A percentile compares a stretch with the other conserved stretches of the same genome.
Conservation (phyloP, 129 eudicot genomes). For the Oenanthe sinensis region DNA sequence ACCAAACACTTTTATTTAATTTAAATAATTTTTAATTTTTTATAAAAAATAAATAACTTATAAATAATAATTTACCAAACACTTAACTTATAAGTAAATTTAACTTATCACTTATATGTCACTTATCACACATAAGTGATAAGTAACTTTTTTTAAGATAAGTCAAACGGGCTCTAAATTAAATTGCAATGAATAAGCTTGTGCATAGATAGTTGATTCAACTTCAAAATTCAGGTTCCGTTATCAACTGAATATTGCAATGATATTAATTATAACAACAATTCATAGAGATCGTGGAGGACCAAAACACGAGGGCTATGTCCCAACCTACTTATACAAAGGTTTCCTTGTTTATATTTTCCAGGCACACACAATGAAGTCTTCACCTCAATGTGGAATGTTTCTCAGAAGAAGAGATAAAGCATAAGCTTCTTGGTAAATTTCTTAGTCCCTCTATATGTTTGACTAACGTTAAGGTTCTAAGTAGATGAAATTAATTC, state of each 20-base stretch:
- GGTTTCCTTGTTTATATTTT: not conserved
- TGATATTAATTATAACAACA: not conserved
- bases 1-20: too few species aligned
- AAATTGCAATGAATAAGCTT: not conserved
- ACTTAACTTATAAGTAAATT: too few species aligned
- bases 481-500: not conserved
- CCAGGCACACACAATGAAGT: not conserved
- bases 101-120: too few species aligned
- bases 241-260: not conserved
- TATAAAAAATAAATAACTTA: too few species aligned
- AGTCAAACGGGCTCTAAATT: too few species aligned
- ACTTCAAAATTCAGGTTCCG: not conserved
- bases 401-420: not conserved
- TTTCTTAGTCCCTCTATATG: not conserved
- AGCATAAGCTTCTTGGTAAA: not conserved
- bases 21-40: too few species aligned
- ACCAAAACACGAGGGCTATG: not conserved
- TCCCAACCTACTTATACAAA: not conserved
- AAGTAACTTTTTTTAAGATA: too few species aligned
- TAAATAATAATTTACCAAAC: too few species aligned
- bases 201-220: not conserved
- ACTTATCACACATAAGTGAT: too few species aligned
- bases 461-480: not conserved
- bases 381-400: not conserved
- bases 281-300: not conserved